phyloP scores from a whole-genome alignment of 108 stramenopile genomes.

The Pelagomonas calceolata region DNA sequence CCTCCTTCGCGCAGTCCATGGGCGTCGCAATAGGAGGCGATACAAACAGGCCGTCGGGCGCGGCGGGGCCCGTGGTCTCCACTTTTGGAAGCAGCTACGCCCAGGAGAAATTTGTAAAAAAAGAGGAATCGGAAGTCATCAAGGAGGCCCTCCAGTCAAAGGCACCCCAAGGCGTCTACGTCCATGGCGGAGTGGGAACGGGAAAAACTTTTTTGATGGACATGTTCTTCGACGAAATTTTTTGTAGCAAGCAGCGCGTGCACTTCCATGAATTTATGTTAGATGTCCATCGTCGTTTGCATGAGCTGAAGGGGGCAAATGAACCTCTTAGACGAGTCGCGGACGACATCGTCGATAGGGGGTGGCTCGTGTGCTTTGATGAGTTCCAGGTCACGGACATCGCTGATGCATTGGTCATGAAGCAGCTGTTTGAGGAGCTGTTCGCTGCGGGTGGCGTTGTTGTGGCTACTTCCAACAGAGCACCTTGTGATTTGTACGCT shows the following conservation, averaged over 20 bases:
- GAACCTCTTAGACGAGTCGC: neutral
- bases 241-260: slow-evolving; percentile 47
- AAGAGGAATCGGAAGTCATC: too few relatives aligned
- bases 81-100: too few relatives aligned
- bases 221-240: slow-evolving; percentile 48
- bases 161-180: slow-evolving; percentile 53
- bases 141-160: neutral
- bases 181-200: slow-evolving; percentile 82
- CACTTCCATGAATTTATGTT: slow-evolving; percentile 95
- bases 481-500: slow-evolving; percentile 78
- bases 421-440: slow-evolving; percentile 20
- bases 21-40: too few relatives aligned
- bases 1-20: too few relatives aligned
- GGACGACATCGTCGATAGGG: slow-evolving; percentile 4
- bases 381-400: slow-evolving; percentile 98
- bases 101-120: too few relatives aligned
- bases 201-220: slow-evolving; percentile 97
- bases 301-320: slow-evolving; percentile 13
- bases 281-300: slow-evolving; percentile 68
- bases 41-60: too few relatives aligned
- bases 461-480: slow-evolving; percentile 84
- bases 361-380: slow-evolving; percentile 76
- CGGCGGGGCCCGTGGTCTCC: too few relatives aligned
- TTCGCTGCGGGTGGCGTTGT: slow-evolving; percentile 25
- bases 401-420: slow-evolving; percentile 39